Percentiles rank a stretch among this genome's conserved stretches.
phyloP scores from a whole-genome alignment of 148 eudicot species.

The Vaccinium macrocarpon region DNA sequence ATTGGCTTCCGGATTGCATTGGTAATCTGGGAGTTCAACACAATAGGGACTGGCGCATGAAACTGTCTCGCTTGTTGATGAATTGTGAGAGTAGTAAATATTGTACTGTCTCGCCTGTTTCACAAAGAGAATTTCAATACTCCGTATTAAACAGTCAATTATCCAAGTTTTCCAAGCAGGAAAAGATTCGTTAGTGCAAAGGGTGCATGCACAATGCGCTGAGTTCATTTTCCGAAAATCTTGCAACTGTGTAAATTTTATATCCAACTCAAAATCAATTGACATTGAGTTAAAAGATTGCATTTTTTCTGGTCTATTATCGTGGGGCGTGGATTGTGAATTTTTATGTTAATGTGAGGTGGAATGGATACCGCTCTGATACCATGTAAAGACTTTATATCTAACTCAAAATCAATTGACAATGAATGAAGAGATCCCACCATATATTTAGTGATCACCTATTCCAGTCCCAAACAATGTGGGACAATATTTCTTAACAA shows the following conservation, averaged over 20 bases:
- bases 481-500: too few relatives aligned
- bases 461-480: too few relatives aligned
- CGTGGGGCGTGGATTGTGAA: too few relatives aligned
- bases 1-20: constrained; percentile 30
- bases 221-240: background rate
- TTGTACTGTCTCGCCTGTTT: constrained; percentile 21
- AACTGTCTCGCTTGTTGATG: constrained; percentile 55
- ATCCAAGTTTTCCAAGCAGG: background rate
- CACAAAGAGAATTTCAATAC: background rate
- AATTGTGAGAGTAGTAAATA: constrained; percentile 47
- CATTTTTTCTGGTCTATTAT: too few relatives aligned
- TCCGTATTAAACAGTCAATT: background rate
- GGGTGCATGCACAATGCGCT: background rate
- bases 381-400: too few relatives aligned
- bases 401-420: too few relatives aligned
- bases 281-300: too few relatives aligned
- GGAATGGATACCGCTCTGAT: too few relatives aligned
- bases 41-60: constrained; percentile 63
- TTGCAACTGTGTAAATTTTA: background rate
- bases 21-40: constrained; percentile 14
- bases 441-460: too few relatives aligned
- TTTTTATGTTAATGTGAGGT: too few relatives aligned
- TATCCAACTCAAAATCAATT: too few relatives aligned
- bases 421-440: too few relatives aligned
- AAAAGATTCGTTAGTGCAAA: background rate